Percentiles rank a stretch among this genome's conserved stretches.
Conservation (phyloP, 2,329 filamentous ascomycete species). For the Alternaria gansuensis region DNA sequence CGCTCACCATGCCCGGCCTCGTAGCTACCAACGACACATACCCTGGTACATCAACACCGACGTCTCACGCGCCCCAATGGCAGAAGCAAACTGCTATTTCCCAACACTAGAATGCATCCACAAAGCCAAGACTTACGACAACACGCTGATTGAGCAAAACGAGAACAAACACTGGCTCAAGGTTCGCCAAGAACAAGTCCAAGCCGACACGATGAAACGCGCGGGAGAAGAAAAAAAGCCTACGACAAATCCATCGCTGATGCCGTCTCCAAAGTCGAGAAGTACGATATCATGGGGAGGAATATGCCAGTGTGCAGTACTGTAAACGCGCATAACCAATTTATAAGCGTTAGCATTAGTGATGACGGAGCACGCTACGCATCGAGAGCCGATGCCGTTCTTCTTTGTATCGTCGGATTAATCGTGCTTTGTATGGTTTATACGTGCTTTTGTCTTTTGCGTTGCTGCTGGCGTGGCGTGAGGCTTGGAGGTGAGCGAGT, state of each 20-base stretch:
- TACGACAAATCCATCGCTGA: background rate
- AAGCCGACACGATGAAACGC: background rate
- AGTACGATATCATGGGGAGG: background rate
- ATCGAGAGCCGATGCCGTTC: background rate
- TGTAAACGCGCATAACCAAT: background rate
- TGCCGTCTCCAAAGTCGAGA: background rate
- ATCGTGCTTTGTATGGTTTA: background rate
- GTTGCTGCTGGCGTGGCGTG: background rate
- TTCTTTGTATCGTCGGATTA: background rate
- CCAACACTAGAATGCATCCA: background rate
- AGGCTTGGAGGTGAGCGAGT: background rate
- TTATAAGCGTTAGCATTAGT: background rate
- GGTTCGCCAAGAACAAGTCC: background rate
- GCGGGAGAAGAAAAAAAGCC: background rate
- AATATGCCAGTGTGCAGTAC: background rate
- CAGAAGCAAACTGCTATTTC: background rate
- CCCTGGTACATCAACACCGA: conserved; percentile 1
- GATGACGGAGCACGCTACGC: background rate
- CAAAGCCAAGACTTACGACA: background rate
- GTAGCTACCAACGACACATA: conserved; percentile 2
- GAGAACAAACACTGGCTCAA: background rate
- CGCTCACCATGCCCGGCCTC: background rate
- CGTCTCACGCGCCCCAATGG: background rate
- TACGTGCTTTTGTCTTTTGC: background rate
- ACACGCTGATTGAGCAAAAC: background rate